Conservation (phyloP, 2,329 filamentous ascomycete species). For the Aspergillus novofumigatus region DNA sequence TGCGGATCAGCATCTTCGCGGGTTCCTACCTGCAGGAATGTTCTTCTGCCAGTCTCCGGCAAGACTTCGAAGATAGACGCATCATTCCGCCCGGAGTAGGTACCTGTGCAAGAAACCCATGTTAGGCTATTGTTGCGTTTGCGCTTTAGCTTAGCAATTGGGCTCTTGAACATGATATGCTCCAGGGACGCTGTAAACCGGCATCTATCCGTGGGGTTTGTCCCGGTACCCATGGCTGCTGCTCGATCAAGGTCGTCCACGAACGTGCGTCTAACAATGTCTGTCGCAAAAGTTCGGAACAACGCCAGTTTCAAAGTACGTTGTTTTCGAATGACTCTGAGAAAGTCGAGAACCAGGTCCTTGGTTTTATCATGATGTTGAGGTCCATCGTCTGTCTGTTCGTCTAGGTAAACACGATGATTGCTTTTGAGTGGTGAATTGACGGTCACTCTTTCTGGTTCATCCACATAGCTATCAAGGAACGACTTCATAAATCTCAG, state of each 20-base stretch:
- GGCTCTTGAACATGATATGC: conserved; percentile 2
- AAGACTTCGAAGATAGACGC: neutral
- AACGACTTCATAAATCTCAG: neutral
- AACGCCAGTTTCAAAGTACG: neutral
- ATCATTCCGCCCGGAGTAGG: too few relatives aligned
- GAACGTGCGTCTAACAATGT: neutral
- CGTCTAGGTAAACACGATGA: neutral
- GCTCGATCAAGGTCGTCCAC: neutral
- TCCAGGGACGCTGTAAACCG: conserved; percentile 1
- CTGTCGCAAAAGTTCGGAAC: neutral
- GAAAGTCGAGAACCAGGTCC: neutral
- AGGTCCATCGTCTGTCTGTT: neutral
- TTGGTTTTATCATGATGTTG: neutral
- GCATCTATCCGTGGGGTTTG: neutral
- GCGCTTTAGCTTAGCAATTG: conserved; percentile 1
- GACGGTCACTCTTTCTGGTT: neutral
- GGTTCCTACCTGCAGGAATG: neutral
- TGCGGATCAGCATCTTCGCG: neutral
- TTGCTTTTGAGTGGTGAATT: neutral
- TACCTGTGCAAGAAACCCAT: too few relatives aligned
- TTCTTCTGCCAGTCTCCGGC: neutral
- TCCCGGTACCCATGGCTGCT: neutral
- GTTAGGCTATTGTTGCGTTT: neutral
- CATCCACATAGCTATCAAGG: neutral
- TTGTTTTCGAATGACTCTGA: neutral